Base-by-base conservation (phyloP, 805 yeast genomes). In the Saccharomyces mikatae region DNA sequence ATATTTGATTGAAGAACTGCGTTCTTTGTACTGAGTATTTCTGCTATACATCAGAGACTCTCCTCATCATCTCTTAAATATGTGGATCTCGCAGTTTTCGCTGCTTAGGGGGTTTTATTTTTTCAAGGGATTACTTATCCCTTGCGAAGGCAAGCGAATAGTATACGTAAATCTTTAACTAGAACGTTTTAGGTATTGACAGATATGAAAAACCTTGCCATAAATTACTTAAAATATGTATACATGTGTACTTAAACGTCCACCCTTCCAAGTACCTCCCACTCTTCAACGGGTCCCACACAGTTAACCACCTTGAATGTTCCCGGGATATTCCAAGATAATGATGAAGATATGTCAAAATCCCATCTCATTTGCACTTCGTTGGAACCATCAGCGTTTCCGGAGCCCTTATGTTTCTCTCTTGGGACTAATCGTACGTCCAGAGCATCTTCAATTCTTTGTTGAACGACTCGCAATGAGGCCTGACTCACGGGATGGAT, bases 401-500 rank as follows among this genome's bases (percentile, higher is more conserved):
- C 52, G 0, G 49, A 28, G 4, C 30, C 51, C 29, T 50, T 51
- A 0, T 46, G 21, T 6, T 49, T 51, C 46, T 62, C 62, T 3
- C 57, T 17, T 17, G 50, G 56, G 3, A 61, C 44, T 53, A 67
- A 49, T 21, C 54, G 55, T 6, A 79, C 70, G 47, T 82, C 83
- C 60, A 87, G 74, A 44, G 81, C 78, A 65, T 87, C 92, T 61
- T 78, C 81, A 4, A 87, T 76, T 58, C 92, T 71, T 11, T 84
- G 82, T 55, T 79, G 80, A 30, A 87, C 79, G 2, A 87, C 81
- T 50, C 82, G 75, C 67, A 81, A 75, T 54, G 81, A 72, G 0
- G 91, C 90, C 62, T 77, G 83, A 58, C 84, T 84, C 13, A 88
- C 78, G 9, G 88, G 89, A 59, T 80, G 77, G 28, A 79, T 66